Conservation (phyloP, 768 basidiomycete genomes). For the Boletus rubroflammeus region DNA sequence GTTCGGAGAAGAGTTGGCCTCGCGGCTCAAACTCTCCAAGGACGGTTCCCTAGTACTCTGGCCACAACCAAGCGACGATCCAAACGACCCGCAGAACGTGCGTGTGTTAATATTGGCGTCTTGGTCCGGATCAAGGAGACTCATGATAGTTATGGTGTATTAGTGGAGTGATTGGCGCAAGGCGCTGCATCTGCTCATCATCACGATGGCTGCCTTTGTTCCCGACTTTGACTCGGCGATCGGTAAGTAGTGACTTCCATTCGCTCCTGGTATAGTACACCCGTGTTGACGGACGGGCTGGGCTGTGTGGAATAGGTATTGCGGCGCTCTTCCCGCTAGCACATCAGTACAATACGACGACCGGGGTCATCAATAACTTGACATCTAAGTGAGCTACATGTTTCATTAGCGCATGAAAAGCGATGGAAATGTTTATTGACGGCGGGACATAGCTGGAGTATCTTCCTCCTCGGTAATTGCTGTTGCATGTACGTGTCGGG, state of each 20-base stretch:
- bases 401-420: background rate
- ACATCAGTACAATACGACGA: constrained; percentile 40
- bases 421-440: background rate
- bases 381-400: constrained; percentile 38
- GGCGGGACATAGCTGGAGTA: constrained; percentile 38
- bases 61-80: constrained; percentile 51
- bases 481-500: background rate
- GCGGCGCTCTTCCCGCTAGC: constrained; percentile 48
- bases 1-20: constrained; percentile 46
- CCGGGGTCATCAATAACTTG: constrained; percentile 47
- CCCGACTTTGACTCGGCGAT: constrained; percentile 55
- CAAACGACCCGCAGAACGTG: constrained; percentile 54
- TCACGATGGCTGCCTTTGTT: constrained; percentile 50
- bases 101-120: constrained; percentile 5
- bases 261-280: background rate
- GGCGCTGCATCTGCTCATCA: constrained; percentile 42
- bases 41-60: constrained; percentile 49
- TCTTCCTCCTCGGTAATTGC: constrained; percentile 41
- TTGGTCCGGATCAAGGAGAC: background rate
- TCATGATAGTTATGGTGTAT: background rate
- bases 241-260: constrained; percentile 30
- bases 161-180: constrained; percentile 47
- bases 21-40: constrained; percentile 42
- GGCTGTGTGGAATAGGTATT: constrained; percentile 36
- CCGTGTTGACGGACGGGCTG: background rate